Percentiles rank a stretch among this genome's conserved stretches.
Evolutionary conservation across 108 stramenopile species (phyloP).

Genomic region (Nitzschia putrida): DNA sequence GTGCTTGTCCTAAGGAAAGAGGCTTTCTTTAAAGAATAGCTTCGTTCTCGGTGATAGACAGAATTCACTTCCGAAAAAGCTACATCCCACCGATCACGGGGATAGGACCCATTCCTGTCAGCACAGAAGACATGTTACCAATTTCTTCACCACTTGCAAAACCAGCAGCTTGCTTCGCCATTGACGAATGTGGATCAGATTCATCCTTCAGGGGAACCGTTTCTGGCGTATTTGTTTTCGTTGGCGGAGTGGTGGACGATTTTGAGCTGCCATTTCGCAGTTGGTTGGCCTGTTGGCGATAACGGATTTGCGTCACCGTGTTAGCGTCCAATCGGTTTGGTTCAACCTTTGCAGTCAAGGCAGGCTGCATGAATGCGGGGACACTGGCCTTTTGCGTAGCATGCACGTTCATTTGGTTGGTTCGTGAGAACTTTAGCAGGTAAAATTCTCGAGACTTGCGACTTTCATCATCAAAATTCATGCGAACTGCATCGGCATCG

Average conservation of each 20-base stretch:
- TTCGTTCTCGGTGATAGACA: too few relatives aligned
- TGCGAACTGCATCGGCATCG: slow-evolving; percentile 76
- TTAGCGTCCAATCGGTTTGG: slow-evolving; percentile 49
- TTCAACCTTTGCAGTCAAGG: slow-evolving; percentile 6
- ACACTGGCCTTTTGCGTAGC: slow-evolving; percentile 21
- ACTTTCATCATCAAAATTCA: slow-evolving; percentile 69
- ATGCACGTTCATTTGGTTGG: slow-evolving; percentile 11
- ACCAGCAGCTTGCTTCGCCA: slow-evolving; percentile 55
- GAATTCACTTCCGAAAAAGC: too few relatives aligned
- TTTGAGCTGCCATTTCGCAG: not conserved
- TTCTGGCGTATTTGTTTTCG: not conserved
- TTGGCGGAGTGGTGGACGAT: not conserved
- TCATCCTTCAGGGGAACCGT: slow-evolving; percentile 11
- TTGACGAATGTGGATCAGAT: slow-evolving; percentile 9
- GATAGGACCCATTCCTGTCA: slow-evolving; percentile 57
- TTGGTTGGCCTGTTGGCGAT: slow-evolving; percentile 25
- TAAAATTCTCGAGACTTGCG: slow-evolving; percentile 80
- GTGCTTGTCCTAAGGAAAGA: too few relatives aligned
- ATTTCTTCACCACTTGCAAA: slow-evolving; percentile 49
- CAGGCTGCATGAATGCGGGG: slow-evolving; percentile 56
- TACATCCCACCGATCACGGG: slow-evolving; percentile 11
- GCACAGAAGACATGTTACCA: slow-evolving; percentile 49
- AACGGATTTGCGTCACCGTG: slow-evolving; percentile 49
- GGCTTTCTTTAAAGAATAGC: too few relatives aligned
- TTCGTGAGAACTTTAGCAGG: slow-evolving; percentile 65